Conservation (phyloP, 768 basidiomycete genomes). For the Coprinopsis strossmayeri region DNA sequence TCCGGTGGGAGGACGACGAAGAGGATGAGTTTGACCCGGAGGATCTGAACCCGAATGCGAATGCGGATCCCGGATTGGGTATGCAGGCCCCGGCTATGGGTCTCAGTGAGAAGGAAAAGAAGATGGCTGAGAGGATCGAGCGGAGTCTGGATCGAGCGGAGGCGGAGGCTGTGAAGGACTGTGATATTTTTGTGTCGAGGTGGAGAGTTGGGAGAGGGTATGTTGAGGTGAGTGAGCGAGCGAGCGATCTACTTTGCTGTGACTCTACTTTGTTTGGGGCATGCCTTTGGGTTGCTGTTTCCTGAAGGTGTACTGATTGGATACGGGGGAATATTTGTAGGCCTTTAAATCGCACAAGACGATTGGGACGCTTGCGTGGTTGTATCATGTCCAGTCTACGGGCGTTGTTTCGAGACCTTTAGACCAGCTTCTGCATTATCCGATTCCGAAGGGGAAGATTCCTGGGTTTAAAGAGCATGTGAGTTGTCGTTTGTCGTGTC, state of each 20-base stretch:
- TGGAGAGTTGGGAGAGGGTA: slow-evolving; percentile 67
- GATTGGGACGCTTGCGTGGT: slow-evolving; percentile 78
- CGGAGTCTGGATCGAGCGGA: slow-evolving; percentile 24
- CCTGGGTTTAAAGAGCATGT: slow-evolving; percentile 59
- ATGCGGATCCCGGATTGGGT: too few species aligned
- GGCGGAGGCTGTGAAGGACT: slow-evolving; percentile 34
- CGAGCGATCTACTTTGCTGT: too few species aligned
- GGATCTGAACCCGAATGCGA: too few species aligned
- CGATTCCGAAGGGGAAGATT: slow-evolving; percentile 57
- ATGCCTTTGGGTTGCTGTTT: too few species aligned
- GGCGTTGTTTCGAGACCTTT: slow-evolving; percentile 57
- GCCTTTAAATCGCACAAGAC: slow-evolving; percentile 52
- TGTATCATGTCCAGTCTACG: slow-evolving; percentile 69
- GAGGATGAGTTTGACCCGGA: too few species aligned
- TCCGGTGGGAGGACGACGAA: too few species aligned
- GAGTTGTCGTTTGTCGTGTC: too few species aligned
- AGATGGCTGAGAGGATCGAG: slow-evolving; percentile 12
- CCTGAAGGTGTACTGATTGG: too few species aligned
- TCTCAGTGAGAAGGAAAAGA: background rate
- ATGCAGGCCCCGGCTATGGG: too few species aligned
- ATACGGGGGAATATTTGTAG: slow-evolving; percentile 33
- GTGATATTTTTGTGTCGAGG: slow-evolving; percentile 72
- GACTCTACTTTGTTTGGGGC: too few species aligned
- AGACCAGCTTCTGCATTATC: slow-evolving; percentile 81
- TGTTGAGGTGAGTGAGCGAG: slow-evolving; percentile 62